These are phyloP conservation scores for Cucurbita pepo DNA, from an alignment of 306 rosid genomes.

Conservation along the genomic window DNA sequence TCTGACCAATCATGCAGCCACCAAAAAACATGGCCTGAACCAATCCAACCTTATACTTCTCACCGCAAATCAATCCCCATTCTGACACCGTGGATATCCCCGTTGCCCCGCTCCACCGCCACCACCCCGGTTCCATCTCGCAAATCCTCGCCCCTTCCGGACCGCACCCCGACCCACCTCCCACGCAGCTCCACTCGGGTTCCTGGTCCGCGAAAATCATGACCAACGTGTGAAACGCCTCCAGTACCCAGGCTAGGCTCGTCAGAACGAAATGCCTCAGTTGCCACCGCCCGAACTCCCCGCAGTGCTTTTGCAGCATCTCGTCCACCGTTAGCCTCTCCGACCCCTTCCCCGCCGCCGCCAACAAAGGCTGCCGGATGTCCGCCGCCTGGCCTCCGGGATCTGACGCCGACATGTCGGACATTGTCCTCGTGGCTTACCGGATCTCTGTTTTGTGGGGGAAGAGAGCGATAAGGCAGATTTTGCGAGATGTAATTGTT, in stretches of 20 bases:
- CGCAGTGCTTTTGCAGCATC: constrained; percentile 57
- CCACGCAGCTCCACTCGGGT: constrained; percentile 42
- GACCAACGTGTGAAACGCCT: constrained; percentile 90
- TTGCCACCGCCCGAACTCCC: constrained; percentile 86
- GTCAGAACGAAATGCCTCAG: constrained; percentile 62
- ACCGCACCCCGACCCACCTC: constrained; percentile 19
- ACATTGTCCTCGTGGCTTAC: not conserved
- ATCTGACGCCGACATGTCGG: not conserved
- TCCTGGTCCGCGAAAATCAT: constrained; percentile 80
- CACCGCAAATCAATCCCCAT: constrained; percentile 67
- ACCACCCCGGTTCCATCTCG: constrained; percentile 28
- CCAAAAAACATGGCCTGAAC: constrained; percentile 82
- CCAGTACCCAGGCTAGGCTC: constrained; percentile 77
- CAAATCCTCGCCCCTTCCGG: constrained; percentile 18
- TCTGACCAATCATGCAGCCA: constrained; percentile 92
- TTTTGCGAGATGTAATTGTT: no score
- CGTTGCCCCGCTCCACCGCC: constrained; percentile 55
- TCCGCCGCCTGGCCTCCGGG: not conserved
- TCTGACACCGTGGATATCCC: constrained; percentile 39
- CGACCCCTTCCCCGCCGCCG: not conserved
- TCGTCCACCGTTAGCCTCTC: constrained; percentile 57
- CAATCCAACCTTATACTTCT: constrained; percentile 63
- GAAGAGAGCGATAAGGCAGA: not conserved
- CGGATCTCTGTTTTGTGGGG: not conserved
- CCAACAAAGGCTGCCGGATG: not conserved